Conservation (phyloP, 1,139 yeast species). For the Pichia sp. region DNA sequence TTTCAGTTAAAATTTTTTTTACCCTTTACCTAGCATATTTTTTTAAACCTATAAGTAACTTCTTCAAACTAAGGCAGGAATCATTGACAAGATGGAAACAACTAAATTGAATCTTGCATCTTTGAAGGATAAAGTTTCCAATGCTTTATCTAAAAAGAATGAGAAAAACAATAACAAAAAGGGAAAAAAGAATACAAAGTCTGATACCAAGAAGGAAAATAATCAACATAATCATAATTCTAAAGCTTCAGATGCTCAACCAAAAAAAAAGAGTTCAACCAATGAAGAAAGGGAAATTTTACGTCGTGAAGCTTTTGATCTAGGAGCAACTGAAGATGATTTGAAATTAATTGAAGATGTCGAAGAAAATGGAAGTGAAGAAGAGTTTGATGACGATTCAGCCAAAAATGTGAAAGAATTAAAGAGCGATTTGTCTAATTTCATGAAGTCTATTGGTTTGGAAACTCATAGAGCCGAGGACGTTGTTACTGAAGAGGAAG, state of each 20-base stretch:
- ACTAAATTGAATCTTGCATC: conserved; percentile 34
- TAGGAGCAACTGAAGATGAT: conserved; percentile 68
- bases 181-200: neutral
- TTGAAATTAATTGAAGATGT: conserved; percentile 44
- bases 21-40: neutral
- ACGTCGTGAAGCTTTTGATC: conserved; percentile 61
- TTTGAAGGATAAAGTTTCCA: conserved; percentile 49
- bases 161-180: conserved; percentile 4
- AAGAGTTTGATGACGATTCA: conserved; percentile 41
- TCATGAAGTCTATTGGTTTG: conserved; percentile 66
- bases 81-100: too few relatives aligned
- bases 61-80: too few relatives aligned
- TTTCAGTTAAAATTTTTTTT: neutral
- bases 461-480: conserved; percentile 32
- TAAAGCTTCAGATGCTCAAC: too few relatives aligned
- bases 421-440: conserved; percentile 49
- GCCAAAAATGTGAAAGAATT: conserved; percentile 37
- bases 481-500: conserved; percentile 24
- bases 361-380: conserved; percentile 55
- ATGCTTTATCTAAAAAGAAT: conserved; percentile 29
- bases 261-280: conserved; percentile 6
- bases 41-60: too few relatives aligned
- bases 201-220: conserved; percentile 12
- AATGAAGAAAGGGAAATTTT: conserved; percentile 30
- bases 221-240: neutral